Base-by-base conservation (phyloP, 331 rosid genomes). In the Pyracantha coccinea region DNA sequence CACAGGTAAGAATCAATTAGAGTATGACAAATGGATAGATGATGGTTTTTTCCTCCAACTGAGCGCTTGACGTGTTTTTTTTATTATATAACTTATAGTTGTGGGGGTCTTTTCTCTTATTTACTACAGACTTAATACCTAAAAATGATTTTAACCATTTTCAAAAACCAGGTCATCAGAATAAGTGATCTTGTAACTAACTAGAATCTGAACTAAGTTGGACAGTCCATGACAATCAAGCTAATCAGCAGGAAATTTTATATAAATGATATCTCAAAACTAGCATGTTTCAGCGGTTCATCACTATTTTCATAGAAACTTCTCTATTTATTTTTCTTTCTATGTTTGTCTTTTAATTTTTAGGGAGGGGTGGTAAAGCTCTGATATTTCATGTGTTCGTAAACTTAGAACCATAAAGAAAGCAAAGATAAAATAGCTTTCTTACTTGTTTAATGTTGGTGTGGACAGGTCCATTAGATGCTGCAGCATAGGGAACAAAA, bases 401-500 rank as follows among this genome's bases (percentile, higher is more conserved):
- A 41, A 10, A 59, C 31, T 50, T 23, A 17, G 60, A 32, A 50
- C 41, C 6, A 12, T 1, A 55, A 17, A 21, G 32, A 44, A 66
- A 11, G n/a, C 32, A 69, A 60, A 0, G 31, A n/a, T 33, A 44
- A 47, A 77, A 73, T 59, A 20, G 50, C 77, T 33, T 71, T 60
- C 87, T 84, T 78, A 88, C 99, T 68, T 89, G 90, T 80, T 89
- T 65, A 76, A 77, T 75, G 79, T 93, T 95, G 2, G 93, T 73
- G 71, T 58, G 88, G 77, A 87, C 83, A 14, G 97, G 99, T 25
- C 99, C 99, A 81, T 75, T 84, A 38, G 99, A 92, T 54, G 99
- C 99, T 32, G 97, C 97, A 2, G 87, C 84, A 19, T 87, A 94
- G 25, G 97, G 97, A 86, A 94, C 80, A 61, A 94, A 81, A 83